Evolutionary conservation across 1,139 yeast species (phyloP).

Genomic region (Pichia inconspicua): DNA sequence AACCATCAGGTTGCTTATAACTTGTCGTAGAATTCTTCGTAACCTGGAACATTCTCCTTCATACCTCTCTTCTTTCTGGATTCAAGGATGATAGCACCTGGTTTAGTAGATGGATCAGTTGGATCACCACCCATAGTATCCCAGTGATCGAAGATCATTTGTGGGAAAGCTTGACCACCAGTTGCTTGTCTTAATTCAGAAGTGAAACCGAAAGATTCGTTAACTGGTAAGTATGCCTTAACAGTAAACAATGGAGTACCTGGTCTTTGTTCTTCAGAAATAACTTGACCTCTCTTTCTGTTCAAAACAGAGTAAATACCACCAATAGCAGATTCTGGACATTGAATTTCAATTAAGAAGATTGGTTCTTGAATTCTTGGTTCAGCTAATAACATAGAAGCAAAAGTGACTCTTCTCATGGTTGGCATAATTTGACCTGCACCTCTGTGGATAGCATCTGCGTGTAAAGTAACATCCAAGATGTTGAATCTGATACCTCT

Average conservation of each 20-base stretch:
- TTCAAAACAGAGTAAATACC: constrained; percentile 99
- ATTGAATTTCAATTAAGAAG: constrained; percentile 98
- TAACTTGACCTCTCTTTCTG: constrained; percentile 99
- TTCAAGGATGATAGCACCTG: constrained; percentile 84
- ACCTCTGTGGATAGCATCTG: constrained; percentile 99
- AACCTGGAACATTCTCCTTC: constrained; percentile 97
- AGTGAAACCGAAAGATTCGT: constrained; percentile 99
- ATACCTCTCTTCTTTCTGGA: constrained; percentile 97
- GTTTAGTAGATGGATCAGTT: constrained; percentile 84
- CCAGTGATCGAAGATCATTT: constrained; percentile 99
- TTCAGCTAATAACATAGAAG: constrained; percentile 95
- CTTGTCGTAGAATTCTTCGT: constrained; percentile 99
- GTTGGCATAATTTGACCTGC: constrained; percentile 99
- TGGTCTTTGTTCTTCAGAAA: constrained; percentile 99
- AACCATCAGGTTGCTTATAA: constrained; percentile 46
- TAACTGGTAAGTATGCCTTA: constrained; percentile 99
- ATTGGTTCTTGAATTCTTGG: constrained; percentile 99
- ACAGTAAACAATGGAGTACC: constrained; percentile 99
- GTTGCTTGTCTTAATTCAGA: constrained; percentile 99
- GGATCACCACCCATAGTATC: constrained; percentile 86
- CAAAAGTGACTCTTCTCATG: constrained; percentile 99
- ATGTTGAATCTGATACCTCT: constrained; percentile 97
- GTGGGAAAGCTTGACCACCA: constrained; percentile 99
- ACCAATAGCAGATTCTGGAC: constrained; percentile 99
- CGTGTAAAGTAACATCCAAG: constrained; percentile 98